Conservation (phyloP, 768 basidiomycete species). For the Auricularia cornea region DNA sequence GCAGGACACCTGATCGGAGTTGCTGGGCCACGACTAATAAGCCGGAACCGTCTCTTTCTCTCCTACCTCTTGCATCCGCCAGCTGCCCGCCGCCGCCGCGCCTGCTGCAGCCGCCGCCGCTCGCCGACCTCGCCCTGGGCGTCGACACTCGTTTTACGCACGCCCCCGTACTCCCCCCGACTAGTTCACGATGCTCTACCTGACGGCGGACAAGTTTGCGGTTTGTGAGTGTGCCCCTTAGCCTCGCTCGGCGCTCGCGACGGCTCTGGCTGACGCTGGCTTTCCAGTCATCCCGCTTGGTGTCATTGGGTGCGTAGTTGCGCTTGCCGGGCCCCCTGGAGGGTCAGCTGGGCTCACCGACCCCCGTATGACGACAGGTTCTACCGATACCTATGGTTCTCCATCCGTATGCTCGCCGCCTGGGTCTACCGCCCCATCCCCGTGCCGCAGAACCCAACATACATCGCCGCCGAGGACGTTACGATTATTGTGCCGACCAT, state of each 20-base stretch:
- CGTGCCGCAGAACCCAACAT: constrained; percentile 83
- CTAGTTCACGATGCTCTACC: constrained; percentile 58
- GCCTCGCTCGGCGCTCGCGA: neutral
- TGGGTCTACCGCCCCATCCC: constrained; percentile 82
- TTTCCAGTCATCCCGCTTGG: constrained; percentile 77
- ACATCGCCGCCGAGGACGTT: constrained; percentile 84
- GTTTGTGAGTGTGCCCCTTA: constrained; percentile 54
- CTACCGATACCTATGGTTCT: constrained; percentile 90
- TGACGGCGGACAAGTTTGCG: constrained; percentile 86
- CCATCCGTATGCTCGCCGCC: constrained; percentile 75
- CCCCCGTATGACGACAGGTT: constrained; percentile 43
- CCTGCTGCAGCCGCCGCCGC: neutral
- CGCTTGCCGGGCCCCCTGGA: no score
- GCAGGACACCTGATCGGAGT: neutral
- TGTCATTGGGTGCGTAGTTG: constrained; percentile 60
- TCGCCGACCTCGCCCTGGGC: neutral
- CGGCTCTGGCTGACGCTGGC: constrained; percentile 4
- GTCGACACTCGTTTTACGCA: neutral
- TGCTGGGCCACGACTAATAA: neutral
- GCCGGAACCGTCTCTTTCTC: neutral
- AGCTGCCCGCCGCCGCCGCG: neutral
- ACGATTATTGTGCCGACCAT: constrained; percentile 96
- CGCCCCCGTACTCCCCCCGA: neutral
- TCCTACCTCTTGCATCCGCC: neutral
- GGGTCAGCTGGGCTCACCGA: neutral